Percentiles rank a stretch among this genome's conserved stretches.
These are phyloP conservation scores for Naegleria fowleri DNA, from an alignment of 208 protist species.

Conservation along the genomic window DNA sequence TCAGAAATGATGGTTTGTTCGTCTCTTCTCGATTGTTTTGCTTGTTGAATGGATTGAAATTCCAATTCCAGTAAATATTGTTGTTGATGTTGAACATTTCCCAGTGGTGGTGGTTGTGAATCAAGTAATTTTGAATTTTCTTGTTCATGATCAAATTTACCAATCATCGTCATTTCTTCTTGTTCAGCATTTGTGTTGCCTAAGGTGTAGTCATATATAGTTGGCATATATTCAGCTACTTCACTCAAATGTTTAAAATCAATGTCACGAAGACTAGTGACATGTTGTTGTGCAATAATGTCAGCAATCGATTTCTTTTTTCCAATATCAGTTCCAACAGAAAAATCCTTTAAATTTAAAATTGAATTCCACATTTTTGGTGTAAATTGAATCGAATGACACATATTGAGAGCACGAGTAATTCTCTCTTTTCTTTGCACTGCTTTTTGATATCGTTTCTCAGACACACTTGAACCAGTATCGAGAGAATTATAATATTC, in stretches of 20 bases:
- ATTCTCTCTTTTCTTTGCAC: background rate
- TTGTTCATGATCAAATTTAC: background rate
- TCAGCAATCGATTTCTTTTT: background rate
- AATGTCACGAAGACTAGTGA: slow-evolving; percentile 25
- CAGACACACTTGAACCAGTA: background rate
- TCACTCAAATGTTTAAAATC: slow-evolving; percentile 8
- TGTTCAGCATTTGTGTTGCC: background rate
- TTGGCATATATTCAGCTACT: background rate
- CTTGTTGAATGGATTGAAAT: slow-evolving; percentile 3
- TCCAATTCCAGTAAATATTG: background rate
- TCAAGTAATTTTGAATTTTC: background rate
- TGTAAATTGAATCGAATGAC: background rate
- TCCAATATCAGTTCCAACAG: slow-evolving; percentile 7
- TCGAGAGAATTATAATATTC: background rate
- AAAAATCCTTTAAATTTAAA: background rate
- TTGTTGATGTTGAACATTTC: too few relatives aligned
- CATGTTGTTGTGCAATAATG: slow-evolving; percentile 27
- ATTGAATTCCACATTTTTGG: background rate
- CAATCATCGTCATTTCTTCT: background rate
- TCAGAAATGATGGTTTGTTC: background rate
- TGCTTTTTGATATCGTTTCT: background rate
- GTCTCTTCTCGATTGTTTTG: slow-evolving; percentile 11
- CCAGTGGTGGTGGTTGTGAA: too few relatives aligned
- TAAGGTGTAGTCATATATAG: background rate
- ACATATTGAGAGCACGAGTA: background rate